Evolutionary conservation across 129 eudicot species (phyloP).

Genomic region (Heracleum sosnowskyi): DNA sequence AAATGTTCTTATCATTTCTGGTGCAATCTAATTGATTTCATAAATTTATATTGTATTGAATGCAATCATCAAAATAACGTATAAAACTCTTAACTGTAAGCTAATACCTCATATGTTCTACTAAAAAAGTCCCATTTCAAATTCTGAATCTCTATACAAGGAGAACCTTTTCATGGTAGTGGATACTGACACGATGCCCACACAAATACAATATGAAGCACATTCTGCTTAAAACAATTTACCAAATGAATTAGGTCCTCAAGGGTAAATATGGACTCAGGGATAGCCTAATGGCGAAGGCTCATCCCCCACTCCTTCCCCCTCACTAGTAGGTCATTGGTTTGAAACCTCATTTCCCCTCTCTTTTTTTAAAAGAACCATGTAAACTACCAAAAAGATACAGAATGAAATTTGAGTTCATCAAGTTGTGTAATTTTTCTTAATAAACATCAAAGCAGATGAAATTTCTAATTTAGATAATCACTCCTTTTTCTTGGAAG

Average conservation of each 20-base stretch:
- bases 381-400: background rate
- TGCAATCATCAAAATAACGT: background rate
- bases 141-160: background rate
- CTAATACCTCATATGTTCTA: background rate
- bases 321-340: background rate
- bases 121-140: background rate
- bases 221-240: background rate
- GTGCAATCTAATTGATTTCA: background rate
- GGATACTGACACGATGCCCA: background rate
- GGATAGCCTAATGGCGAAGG: background rate
- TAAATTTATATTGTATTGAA: background rate
- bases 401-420: background rate
- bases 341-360: background rate
- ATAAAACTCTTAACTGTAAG: background rate
- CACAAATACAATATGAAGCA: background rate
- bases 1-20: background rate
- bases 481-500: background rate
- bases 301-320: background rate
- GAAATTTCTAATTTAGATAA: too few species aligned
- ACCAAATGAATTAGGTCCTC: background rate
- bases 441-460: background rate
- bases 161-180: background rate
- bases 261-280: background rate
- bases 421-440: background rate
- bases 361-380: background rate